A percentile compares a stretch with the other conserved stretches of the same genome.
Conservation (phyloP, 1,284 basidiomycete species). For the Paramarasmius palmivorus region DNA sequence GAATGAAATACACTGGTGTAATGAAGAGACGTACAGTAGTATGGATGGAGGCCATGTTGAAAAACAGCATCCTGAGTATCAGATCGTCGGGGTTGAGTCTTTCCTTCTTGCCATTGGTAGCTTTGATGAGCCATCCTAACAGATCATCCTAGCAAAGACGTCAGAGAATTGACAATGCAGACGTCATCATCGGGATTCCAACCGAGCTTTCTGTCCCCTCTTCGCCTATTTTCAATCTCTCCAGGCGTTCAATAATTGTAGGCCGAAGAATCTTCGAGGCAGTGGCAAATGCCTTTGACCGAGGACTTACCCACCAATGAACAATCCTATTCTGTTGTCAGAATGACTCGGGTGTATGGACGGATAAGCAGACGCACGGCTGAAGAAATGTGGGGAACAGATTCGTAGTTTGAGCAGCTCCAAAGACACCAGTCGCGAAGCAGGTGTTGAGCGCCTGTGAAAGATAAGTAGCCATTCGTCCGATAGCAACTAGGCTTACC, state of each 20-base stretch:
- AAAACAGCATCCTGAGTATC: constrained; percentile 27
- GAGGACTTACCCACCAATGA: constrained; percentile 7
- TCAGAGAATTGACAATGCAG: not conserved
- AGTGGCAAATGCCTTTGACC: constrained; percentile 14
- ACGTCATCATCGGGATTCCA: constrained; percentile 10
- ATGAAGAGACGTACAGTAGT: constrained; percentile 20
- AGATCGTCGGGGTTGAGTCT: constrained; percentile 25
- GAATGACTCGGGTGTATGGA: not conserved
- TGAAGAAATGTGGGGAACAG: not conserved
- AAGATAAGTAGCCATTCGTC: not conserved
- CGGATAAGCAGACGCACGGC: not conserved
- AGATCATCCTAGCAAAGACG: constrained; percentile 31
- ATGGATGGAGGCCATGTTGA: constrained; percentile 37
- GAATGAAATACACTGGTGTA: not conserved
- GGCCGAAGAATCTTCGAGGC: constrained; percentile 32
- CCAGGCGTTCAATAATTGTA: constrained; percentile 36
- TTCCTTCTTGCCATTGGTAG: constrained; percentile 17
- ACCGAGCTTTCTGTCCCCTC: constrained; percentile 40
- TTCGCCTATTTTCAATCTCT: constrained; percentile 33
- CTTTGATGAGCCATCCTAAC: constrained; percentile 34
- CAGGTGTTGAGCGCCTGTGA: not conserved
- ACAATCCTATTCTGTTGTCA: constrained; percentile 5
- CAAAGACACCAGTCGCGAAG: not conserved
- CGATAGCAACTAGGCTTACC: not conserved
- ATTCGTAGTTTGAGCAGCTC: not conserved